A percentile compares a stretch with the other conserved stretches of the same genome.
Evolutionary conservation across 129 eudicot genomes (phyloP).

Genomic region (Arctium minus): DNA sequence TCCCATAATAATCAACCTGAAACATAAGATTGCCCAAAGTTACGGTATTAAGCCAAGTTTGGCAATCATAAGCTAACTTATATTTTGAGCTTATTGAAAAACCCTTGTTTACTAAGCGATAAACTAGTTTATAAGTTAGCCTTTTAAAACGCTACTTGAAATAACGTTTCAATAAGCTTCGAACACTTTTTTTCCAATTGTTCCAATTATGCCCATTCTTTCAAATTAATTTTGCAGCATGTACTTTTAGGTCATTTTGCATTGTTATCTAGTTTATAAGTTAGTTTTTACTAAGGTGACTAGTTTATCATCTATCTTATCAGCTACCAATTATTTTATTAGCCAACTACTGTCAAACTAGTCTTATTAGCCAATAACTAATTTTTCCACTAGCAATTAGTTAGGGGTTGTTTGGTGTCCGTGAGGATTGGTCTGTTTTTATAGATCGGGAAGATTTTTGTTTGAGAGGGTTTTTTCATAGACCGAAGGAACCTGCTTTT

Average conservation of each 20-base stretch:
- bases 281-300: not conserved
- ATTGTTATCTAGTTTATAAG: not conserved
- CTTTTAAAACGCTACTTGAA: too few species aligned
- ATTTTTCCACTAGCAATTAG: not conserved
- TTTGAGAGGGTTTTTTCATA: too few species aligned
- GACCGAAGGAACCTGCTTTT: too few species aligned
- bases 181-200: too few species aligned
- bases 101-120: not conserved
- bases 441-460: too few species aligned
- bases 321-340: too few species aligned
- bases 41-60: not conserved
- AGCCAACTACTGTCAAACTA: not conserved
- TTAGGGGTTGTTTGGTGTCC: too few species aligned
- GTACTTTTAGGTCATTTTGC: not conserved
- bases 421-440: too few species aligned
- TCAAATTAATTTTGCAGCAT: not conserved
- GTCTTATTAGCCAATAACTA: not conserved
- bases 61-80: not conserved
- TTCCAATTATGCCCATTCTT: not conserved
- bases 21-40: conserved; percentile 3
- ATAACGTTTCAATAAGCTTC: too few species aligned
- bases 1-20: conserved; percentile 95
- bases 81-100: not conserved
- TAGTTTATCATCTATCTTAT: not conserved
- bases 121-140: not conserved